These are phyloP conservation scores for Suhomyces faveliae DNA, from an alignment of 805 yeast species.

Conservation along the genomic window DNA sequence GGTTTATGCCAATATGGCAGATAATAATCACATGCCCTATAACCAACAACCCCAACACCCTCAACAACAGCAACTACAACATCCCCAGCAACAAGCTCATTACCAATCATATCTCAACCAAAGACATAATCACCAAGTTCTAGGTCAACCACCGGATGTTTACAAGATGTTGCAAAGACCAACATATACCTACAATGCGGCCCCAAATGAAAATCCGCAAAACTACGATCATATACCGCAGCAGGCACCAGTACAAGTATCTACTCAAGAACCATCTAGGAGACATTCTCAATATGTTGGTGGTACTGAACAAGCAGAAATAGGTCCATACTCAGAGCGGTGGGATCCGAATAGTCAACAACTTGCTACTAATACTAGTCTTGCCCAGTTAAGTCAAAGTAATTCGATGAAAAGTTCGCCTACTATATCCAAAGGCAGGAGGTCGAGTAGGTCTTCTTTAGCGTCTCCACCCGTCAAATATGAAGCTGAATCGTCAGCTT, in stretches of 20 bases:
- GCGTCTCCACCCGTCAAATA: conserved; percentile 1
- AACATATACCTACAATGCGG: neutral
- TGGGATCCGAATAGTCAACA: neutral
- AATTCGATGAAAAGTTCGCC: neutral
- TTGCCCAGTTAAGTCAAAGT: neutral
- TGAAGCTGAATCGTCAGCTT: neutral
- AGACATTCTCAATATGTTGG: neutral
- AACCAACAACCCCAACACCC: neutral
- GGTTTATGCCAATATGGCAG: neutral
- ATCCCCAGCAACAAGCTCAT: neutral
- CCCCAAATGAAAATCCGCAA: neutral
- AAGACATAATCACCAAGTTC: neutral
- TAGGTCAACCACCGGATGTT: neutral
- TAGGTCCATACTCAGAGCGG: neutral
- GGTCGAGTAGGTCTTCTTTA: neutral
- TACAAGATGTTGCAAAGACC: neutral
- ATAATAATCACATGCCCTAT: neutral
- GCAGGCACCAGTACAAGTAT: neutral
- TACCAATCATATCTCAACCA: neutral
- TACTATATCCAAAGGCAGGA: neutral
- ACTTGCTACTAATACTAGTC: neutral
- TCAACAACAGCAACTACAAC: neutral
- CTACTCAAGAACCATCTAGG: neutral
- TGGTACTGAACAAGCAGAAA: neutral
- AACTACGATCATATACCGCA: neutral